Base-by-base conservation (phyloP, 495 filamentous ascomycete genomes). In the Immersiella caudata region DNA sequence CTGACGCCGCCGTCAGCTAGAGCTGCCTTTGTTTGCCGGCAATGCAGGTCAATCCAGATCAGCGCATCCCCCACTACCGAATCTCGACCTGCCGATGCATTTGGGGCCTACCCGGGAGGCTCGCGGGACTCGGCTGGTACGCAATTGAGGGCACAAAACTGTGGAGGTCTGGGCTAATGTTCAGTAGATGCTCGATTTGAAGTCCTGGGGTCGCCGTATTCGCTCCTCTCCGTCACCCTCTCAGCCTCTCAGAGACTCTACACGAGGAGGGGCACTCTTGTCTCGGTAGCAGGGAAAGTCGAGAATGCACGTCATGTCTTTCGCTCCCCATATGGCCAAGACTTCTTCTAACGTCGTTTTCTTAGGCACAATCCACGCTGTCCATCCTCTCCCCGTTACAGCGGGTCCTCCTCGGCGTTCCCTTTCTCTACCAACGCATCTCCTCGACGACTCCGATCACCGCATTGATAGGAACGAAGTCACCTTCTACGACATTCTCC, bases 231-330 rank as follows among this genome's bases (percentile, higher is more conserved):
- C 24, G 92, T 97, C 65, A 90, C 90, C 8, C 85, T 99, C 40
- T 96, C 95, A 51, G 91, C 95, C 25, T 97, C 95, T 29, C 94
- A 97, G 70, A 89, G 92, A 68, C 84, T 99, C 24, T 97, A 93
- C 79, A 96, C 95, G 35, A 87, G 94, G 52, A 88, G 92, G 64
- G 95, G 95, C 35, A 97, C 93, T 1, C 80, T 99, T 52, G 93
- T 98, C 40, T 93, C 91, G 24, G 82, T 99, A 60, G 92, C 91
- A 69, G 96, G 96, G 62, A 92, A 94, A 71, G 83, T 91, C 40
- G 92, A 97, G 76, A 96, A 97, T 88, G 93, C 95, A 66, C 14
- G 69, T 7, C 7, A 8, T 12, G 12, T 26, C 18, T 26, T 20
- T 8, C 62, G 27, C 33, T 70, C 6, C 12, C 16, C 14, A 8